Evolutionary conservation across 345 rosid species (phyloP).

Genomic region (Psidium friedrichsthalianum): DNA sequence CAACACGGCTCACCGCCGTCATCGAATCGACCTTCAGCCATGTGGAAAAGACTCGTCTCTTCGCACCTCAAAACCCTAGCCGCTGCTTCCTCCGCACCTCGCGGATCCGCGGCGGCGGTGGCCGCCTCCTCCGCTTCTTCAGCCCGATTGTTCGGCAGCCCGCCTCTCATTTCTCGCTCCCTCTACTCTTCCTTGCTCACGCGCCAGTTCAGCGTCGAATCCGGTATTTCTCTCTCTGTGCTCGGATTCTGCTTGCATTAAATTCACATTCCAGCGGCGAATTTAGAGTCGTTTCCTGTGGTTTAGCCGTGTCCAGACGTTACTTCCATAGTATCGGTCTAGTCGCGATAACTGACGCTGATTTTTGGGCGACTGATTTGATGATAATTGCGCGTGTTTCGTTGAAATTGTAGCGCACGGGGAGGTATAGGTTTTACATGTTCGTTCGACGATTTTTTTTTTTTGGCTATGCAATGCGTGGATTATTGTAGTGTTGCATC

Average conservation of each 20-base stretch:
- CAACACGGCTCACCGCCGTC: background rate
- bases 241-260: background rate
- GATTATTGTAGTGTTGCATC: background rate
- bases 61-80: slow-evolving; percentile 16
- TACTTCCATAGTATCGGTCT: background rate
- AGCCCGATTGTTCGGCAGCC: background rate
- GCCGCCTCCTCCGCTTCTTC: background rate
- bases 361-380: background rate
- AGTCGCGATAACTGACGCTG: background rate
- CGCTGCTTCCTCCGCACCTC: background rate
- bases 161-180: background rate
- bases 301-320: background rate
- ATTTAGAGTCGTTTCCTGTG: background rate
- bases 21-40: background rate
- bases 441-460: background rate
- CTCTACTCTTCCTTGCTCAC: background rate
- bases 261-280: background rate
- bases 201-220: slow-evolving; percentile 2
- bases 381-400: background rate
- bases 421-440: background rate
- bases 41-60: slow-evolving; percentile 11
- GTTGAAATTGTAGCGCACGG: background rate
- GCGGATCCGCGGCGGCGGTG: background rate
- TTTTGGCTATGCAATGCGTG: background rate
- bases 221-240: background rate